These are phyloP conservation scores for Umbilicaria muhlenbergii DNA, from an alignment of 495 filamentous ascomycete species.

Conservation along the genomic window DNA sequence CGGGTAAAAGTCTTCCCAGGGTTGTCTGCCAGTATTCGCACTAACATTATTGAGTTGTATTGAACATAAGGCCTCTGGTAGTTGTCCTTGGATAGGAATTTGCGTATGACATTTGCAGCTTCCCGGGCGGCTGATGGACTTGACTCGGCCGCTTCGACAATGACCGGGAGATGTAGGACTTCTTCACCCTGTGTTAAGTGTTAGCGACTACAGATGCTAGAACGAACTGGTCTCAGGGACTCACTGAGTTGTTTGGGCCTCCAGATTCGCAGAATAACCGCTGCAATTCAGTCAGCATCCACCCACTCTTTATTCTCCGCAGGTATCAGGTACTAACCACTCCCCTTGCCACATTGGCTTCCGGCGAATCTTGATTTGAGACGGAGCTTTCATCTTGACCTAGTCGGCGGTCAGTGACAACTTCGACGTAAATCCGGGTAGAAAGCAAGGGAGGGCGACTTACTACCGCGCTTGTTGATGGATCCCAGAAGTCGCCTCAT, in stretches of 20 bases:
- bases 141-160: constrained; percentile 90
- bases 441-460: neutral
- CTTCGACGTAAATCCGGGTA: neutral
- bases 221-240: constrained; percentile 8
- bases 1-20: constrained; percentile 78
- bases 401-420: neutral
- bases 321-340: constrained; percentile 24
- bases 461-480: constrained; percentile 10
- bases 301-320: constrained; percentile 19
- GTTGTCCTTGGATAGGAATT: constrained; percentile 59
- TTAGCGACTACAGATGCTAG: constrained; percentile 2
- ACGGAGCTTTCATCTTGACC: constrained; percentile 5
- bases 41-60: constrained; percentile 94
- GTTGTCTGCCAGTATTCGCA: constrained; percentile 84
- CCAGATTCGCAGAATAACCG: constrained; percentile 68
- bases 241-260: constrained; percentile 44
- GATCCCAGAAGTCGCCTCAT: constrained; percentile 12
- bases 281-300: constrained; percentile 18
- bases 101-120: constrained; percentile 61
- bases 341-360: constrained; percentile 30
- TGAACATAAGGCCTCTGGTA: constrained; percentile 50
- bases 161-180: constrained; percentile 80
- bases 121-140: constrained; percentile 70
- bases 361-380: constrained; percentile 27
- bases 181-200: constrained; percentile 52